Evolutionary conservation across 2,329 filamentous ascomycete species (phyloP).

Genomic region (Penicillium aurantiogriseum): DNA sequence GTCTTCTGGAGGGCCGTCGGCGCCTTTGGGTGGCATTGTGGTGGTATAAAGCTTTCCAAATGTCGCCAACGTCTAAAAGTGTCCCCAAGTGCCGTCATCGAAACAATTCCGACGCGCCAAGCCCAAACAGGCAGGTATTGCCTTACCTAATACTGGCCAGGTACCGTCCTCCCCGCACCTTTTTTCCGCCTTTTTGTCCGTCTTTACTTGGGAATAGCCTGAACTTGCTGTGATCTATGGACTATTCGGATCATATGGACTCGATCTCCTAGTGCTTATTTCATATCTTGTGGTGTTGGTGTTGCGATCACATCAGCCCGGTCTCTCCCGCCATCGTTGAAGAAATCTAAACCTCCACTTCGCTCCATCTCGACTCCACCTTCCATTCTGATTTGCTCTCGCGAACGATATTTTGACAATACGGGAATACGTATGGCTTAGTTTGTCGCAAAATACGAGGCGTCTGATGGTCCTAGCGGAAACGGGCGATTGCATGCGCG

Average conservation of each 20-base stretch:
- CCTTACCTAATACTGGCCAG: conserved; percentile 10
- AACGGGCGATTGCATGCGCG: conserved; percentile 6
- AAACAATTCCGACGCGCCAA: conserved; percentile 10
- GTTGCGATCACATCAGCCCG: background rate
- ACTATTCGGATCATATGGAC: background rate
- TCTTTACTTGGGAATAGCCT: background rate
- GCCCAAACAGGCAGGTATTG: conserved; percentile 9
- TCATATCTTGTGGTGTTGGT: background rate
- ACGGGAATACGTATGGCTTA: conserved; percentile 4
- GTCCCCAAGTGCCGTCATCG: conserved; percentile 7
- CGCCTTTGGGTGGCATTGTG: conserved; percentile 29
- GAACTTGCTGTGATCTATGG: background rate
- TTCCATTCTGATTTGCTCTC: conserved; percentile 1
- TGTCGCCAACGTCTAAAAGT: background rate
- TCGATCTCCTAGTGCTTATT: background rate
- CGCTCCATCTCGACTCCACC: conserved; percentile 11
- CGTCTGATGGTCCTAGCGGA: conserved; percentile 1
- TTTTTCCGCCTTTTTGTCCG: background rate
- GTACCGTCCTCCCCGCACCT: conserved; percentile 8
- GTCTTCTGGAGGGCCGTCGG: conserved; percentile 1
- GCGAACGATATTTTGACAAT: background rate
- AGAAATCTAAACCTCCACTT: conserved; percentile 6
- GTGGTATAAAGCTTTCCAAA: background rate
- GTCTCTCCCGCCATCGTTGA: conserved; percentile 4
- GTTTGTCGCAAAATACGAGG: background rate